Base-by-base conservation (phyloP, 768 basidiomycete species). In the Mycena haematopus region DNA sequence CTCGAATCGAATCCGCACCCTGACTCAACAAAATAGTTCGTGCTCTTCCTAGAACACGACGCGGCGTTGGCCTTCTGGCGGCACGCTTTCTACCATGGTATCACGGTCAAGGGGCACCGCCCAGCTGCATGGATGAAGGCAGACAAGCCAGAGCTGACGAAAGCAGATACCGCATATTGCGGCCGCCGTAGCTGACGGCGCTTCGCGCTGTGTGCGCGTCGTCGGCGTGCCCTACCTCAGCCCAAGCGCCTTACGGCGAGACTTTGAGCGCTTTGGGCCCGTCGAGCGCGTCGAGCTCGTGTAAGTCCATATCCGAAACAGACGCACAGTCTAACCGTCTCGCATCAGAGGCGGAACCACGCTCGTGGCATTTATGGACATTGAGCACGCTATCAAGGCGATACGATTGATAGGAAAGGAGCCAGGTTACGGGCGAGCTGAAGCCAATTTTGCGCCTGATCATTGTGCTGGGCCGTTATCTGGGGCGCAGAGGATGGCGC, bases 51-150 rank as follows among this genome's bases (percentile, higher is more conserved):
- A 7, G 10, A 17, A 27, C 62, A 27, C 52, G 22, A 9, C 9
- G 31, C 44, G 3, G 62, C 62, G n/a, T 33, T 22, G 14, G 51
- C 52, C 4, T 63, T 63, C 52, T 63, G 25, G 33, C 62, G 52
- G 13, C 25, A 63, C 22, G 62, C 56, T 3, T 33, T 53, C 14
- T 63, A 63, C 21, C 56, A 50, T 10, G 62, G 62, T 2, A 58
- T 63, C 38, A 58, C 45, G 2, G 24, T 63, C 27, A 21, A 24
- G 21, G 44, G 29, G 17, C 33, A 38, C 27, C 56, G 51, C 31
- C 62, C 53, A 21, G 24, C 3, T n/a, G 50, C 24, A 19, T 15
- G 31, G 22, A 47, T 63, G 42, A 57, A 63, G 25, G 13, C 33
- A 27, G 61, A 62, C 21, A 25, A 19, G 8, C 49, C 42, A 1